Evolutionary conservation across 176 grass and related monocot genomes (phyloP).

Genomic region (Juncus inflexus): DNA sequence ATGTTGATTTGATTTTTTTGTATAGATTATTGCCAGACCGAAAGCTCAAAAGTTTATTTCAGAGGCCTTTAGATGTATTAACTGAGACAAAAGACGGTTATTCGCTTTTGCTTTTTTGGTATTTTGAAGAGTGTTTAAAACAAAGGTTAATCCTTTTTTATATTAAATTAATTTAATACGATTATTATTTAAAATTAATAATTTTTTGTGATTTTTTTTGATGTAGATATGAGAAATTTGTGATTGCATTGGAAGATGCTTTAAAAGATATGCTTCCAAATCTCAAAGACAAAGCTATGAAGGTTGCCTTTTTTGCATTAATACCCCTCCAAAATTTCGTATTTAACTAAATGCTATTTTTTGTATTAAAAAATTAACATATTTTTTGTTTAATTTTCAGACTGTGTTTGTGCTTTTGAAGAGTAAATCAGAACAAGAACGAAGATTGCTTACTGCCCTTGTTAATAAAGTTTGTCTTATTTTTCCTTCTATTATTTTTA

Average conservation of each 20-base stretch:
- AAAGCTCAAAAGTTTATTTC: slow-evolving; percentile 88
- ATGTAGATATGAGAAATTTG: slow-evolving; percentile 90
- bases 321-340: background rate
- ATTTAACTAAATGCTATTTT: slow-evolving; percentile 24
- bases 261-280: slow-evolving; percentile 93
- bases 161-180: background rate
- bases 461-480: slow-evolving; percentile 80
- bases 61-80: slow-evolving; percentile 63
- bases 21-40: slow-evolving; percentile 85
- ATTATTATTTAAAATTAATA: too few relatives aligned
- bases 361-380: background rate
- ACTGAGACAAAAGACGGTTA: slow-evolving; percentile 97
- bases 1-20: slow-evolving; percentile 22
- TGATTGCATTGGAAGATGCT: slow-evolving; percentile 81
- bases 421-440: slow-evolving; percentile 92
- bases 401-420: slow-evolving; percentile 75
- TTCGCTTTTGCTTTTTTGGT: slow-evolving; percentile 91
- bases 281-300: slow-evolving; percentile 98
- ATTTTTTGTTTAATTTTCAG: slow-evolving; percentile 48
- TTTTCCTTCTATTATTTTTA: slow-evolving; percentile 17
- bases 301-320: slow-evolving; percentile 48
- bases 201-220: slow-evolving; percentile 15
- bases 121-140: slow-evolving; percentile 96
- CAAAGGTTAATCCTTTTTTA: slow-evolving; percentile 46
- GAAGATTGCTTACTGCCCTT: slow-evolving; percentile 81